Evolutionary conservation across 1,139 yeast species (phyloP), one percentile per base, ranked within the genome.

Genomic region (Zygosaccharomyces sapae): DNA sequence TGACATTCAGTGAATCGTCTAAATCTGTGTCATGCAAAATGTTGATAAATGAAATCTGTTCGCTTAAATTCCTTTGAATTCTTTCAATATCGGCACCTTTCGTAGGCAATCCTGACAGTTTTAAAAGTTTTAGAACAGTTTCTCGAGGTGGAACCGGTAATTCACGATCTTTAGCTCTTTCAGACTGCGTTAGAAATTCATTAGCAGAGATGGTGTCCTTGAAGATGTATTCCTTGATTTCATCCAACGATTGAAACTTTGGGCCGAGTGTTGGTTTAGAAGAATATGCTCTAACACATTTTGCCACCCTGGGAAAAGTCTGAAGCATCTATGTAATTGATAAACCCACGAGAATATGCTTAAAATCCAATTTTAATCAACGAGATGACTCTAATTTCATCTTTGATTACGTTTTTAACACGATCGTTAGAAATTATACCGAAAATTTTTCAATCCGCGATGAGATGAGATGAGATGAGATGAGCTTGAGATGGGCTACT

Each of bases 41-140:
- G 46, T 71, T 65, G 33, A 79, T 69, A 53, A 79, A 75, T 10
- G 66, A 64, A 58, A 79, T 69, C 54, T 79, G 84, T 12, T 68
- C 61, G 41, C 67, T 65, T 51, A 79, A 63, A 1, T 72, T 68
- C 2, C 53, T 45, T 12, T 65, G 61, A 10, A 74, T 58, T 33
- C 55, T 57, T 22, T 59, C 55, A 22, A 68, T 62, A 22, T 67
- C 57, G 1, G 45, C 44, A 16, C 43, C 45, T 22, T 65, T 66
- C 1, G 50, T 47, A 4, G 70, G 65, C 5, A 79, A 55, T 0
- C 83, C 83, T 0, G 81, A 76, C 22, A 77, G 53, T 47, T 66
- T 64, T 34, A 77, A 60, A 54, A 77, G 49, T 38, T 58, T 66
- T 4, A 48, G 40, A 2, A 61, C 54, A 1, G 45, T 45, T 12